Evolutionary conservation across 2,329 filamentous ascomycete species (phyloP), one percentile per base, ranked within the genome.

Genomic region (Ophiosphaerella herpotricha): DNA sequence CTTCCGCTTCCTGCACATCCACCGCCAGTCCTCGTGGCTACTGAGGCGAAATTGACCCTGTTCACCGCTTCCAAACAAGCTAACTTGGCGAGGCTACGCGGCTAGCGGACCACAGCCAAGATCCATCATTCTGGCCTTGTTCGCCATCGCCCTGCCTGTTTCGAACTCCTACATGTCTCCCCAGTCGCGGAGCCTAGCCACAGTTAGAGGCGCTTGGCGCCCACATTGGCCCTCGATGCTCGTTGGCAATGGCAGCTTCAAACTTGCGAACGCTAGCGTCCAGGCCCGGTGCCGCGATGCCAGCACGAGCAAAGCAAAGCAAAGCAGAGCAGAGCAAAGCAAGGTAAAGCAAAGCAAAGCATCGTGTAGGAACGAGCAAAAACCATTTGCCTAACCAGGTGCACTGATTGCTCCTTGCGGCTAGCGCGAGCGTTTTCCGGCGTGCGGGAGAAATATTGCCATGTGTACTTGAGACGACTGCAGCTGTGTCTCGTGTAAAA

Each of bases 391-490:
- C 4, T 21, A 3, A 21, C 18, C 4, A 21, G 18, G 18, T 21
- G 18, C 18, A 38, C 35, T 24, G 16, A 12, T 29, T 12, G 49
- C 57, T 51, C 32, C 39, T 54, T 44, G 46, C 34, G 42, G 50
- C 44, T 63, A 63, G 61, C 39, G 48, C 44, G 24, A 50, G 42
- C 52, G 52, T 53, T 57, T 49, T 47, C 47, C 35, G 51, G 52
- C 57, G 33, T 55, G 39, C 39, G 40, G 34, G 24, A 46, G 26
- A 38, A 38, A 37, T 35, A 39, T 48, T 26, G 47, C 44, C 50
- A 53, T 63, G 49, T 61, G 50, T 61, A 63, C 40, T 39, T 64
- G 61, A 64, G 58, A 63, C 61, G 31, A 39, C 56, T 50, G 61
- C 52, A 52, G 48, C 54, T 46, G 41, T 48, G 38, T 44, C 34